Base-by-base conservation (phyloP, 768 basidiomycete genomes). In the Lactarius akahatsu region DNA sequence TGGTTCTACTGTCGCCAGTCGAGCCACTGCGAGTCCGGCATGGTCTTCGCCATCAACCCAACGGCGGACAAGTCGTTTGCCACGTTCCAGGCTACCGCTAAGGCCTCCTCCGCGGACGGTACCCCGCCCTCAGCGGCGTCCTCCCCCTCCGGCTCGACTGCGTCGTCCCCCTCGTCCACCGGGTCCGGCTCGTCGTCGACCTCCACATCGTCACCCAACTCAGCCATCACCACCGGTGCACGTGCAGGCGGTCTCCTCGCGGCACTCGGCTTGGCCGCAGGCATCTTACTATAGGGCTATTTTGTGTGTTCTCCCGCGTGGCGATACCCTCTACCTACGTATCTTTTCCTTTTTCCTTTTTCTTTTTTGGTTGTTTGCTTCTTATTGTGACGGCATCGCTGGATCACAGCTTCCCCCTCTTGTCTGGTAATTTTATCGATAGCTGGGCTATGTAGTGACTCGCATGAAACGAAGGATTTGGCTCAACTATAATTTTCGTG, bases 1-100 rank as follows among this genome's bases (percentile, higher is more conserved):
- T 78, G 76, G 77, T 74, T 78, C 72, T 69, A 64, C 68, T 78
- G 76, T 54, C 54, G 59, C 5, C 76, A 77, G 59, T 66, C 64
- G 0, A 74, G 71, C 32, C 74, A 74, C 67, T 78, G 77, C 62
- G 10, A 69, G 54, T 23, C 64, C 18, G 70, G 71, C 11, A 74
- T 75, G 74, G 76, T 76, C n/a, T 77, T 76, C 47, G 72, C 73
- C 61, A 58, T 77, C 54, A 75, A 75, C 69, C 66, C 75, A 0
- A 74, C 70, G 1, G 69, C 72, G 2, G 61, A 71, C 50, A 74
- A 74, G 68, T 54, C 73, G 30, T 75, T 75, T 23, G 69, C 47
- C 7, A 55, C 34, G 4, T 74, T 74, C 73, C 70, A 74, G 67
- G 59, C 65, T 1, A n/a, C 64, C 8, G 70, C 70, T n/a, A 69